Percentiles rank a stretch among this genome's conserved stretches.
Evolutionary conservation across 176 grass and related monocot species (phyloP).

Genomic region (Ananas comosus): DNA sequence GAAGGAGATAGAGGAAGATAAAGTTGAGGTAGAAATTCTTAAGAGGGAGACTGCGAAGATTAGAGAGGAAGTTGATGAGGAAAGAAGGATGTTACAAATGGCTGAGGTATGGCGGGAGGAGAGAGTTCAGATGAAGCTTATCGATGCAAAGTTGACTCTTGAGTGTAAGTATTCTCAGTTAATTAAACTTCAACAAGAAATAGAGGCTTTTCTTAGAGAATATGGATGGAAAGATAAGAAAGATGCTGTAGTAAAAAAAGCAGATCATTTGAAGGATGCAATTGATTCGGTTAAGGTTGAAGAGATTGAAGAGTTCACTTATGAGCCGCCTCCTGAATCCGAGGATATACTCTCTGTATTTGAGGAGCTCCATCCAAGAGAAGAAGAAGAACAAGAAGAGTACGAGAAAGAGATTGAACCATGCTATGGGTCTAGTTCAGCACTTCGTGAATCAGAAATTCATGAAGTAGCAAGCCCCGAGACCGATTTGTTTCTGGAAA

Average conservation of each 20-base stretch:
- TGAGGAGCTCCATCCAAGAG: slow-evolving; percentile 52
- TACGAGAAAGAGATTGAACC: slow-evolving; percentile 56
- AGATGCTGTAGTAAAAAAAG: slow-evolving; percentile 36
- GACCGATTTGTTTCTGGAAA: slow-evolving; percentile 68
- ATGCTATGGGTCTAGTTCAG: slow-evolving; percentile 45
- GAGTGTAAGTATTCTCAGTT: slow-evolving; percentile 66
- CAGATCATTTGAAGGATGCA: slow-evolving; percentile 48
- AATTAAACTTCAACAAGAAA: slow-evolving; percentile 48
- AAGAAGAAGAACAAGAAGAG: slow-evolving; percentile 37
- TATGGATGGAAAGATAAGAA: slow-evolving; percentile 35
- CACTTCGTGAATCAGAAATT: slow-evolving; percentile 51
- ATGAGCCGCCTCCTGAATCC: slow-evolving; percentile 51
- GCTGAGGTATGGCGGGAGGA: slow-evolving; percentile 97
- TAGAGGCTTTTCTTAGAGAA: slow-evolving; percentile 41
- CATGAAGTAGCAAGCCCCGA: slow-evolving; percentile 44
- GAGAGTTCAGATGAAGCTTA: slow-evolving; percentile 92
- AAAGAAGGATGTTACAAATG: slow-evolving; percentile 96
- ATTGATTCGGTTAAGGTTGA: slow-evolving; percentile 49
- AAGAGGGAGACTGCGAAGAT: slow-evolving; percentile 62
- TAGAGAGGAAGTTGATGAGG: slow-evolving; percentile 73
- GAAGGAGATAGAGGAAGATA: slow-evolving; percentile 93
- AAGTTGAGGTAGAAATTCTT: slow-evolving; percentile 73
- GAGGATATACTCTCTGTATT: slow-evolving; percentile 84
- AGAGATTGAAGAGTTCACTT: slow-evolving; percentile 54
- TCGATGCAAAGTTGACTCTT: slow-evolving; percentile 87